phyloP scores from a whole-genome alignment of 106 monocot genomes.

The Phalaenopsis equestris region DNA sequence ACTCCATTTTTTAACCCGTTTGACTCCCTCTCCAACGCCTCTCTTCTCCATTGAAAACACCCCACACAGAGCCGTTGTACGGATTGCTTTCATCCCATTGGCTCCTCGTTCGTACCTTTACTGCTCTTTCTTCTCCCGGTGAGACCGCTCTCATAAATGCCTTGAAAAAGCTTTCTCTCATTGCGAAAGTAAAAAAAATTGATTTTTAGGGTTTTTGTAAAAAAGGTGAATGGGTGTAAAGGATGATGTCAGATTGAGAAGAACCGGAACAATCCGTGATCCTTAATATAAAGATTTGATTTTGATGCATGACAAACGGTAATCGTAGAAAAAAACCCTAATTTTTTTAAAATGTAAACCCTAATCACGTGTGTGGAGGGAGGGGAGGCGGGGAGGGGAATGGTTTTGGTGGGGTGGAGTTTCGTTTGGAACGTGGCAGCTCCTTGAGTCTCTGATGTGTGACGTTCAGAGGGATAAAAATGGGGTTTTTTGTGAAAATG shows the following conservation, averaged over 20 bases:
- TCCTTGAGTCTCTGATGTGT: background rate
- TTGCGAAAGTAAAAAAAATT: constrained; percentile 8
- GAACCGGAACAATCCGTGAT: constrained; percentile 31
- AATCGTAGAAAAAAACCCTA: constrained; percentile 10
- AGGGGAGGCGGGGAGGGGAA: background rate
- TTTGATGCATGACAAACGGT: constrained; percentile 6
- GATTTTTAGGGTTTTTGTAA: constrained; percentile 6
- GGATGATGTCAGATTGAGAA: constrained; percentile 20
- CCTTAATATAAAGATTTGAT: constrained; percentile 16
- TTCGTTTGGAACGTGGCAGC: constrained; percentile 5
- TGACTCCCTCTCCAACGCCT: background rate
- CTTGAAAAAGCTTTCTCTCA: background rate
- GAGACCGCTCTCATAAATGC: constrained; percentile 6
- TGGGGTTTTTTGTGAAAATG: background rate
- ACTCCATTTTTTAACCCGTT: constrained; percentile 8
- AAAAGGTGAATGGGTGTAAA: background rate
- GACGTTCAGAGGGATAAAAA: constrained; percentile 6
- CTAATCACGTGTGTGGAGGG: background rate
- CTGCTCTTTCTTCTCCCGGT: constrained; percentile 10
- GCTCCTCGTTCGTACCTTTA: constrained; percentile 16
- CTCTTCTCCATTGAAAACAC: constrained; percentile 12
- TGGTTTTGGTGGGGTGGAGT: too few relatives aligned
- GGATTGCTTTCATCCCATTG: constrained; percentile 37
- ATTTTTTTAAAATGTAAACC: background rate
- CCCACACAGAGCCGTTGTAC: constrained; percentile 13